Evolutionary conservation across 163 green algal genomes (phyloP), one percentile per base, ranked within the genome.

Genomic region (Botryococcus braunii): DNA sequence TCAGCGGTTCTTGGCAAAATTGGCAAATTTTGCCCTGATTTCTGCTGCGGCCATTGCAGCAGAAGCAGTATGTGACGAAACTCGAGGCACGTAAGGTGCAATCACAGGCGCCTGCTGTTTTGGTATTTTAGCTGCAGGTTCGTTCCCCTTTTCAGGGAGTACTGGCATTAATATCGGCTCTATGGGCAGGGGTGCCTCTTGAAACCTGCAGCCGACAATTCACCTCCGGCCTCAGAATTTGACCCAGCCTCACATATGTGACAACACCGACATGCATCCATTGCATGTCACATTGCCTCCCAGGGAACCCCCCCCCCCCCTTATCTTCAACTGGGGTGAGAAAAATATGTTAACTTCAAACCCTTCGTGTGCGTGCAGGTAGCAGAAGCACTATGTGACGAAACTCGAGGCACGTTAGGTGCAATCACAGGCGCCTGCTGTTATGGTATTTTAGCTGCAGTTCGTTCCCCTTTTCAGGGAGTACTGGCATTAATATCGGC

Each of bases 121-220:
- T n/a, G n/a, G n/a, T n/a, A n/a, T n/a, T n/a, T n/a, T n/a, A n/a
- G n/a, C n/a, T n/a, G n/a, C n/a, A n/a, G n/a, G n/a, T n/a, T n/a
- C n/a, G n/a, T n/a, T n/a, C n/a, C 36, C 59, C 34, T 55, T 64
- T 0, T 41, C 37, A 21, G 67, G 67, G 49, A 85, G 86, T 32
- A 74, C 83, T 17, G 82, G 82, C 82, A 88, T 88, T 36, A 88
- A 61, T 2, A 67, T 68, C 17, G 67, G 55, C 67, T 83, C 74
- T 66, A 80, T 83, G 5, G 82, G 72, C 36, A 78, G 65, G 0
- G 82, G 82, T 27, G 78, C 70, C 70, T 86, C 77, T n/a, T 59
- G 8, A 48, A 86, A 86, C 78, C 72, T 78, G 66, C 62, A 49
- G 23, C 9, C 43, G 1, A 2, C 25, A 23, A 32, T 62, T 13